These are phyloP conservation scores for Coleophoma eucalyptorum DNA, from an alignment of 2,329 filamentous ascomycete genomes.

Conservation along the genomic window DNA sequence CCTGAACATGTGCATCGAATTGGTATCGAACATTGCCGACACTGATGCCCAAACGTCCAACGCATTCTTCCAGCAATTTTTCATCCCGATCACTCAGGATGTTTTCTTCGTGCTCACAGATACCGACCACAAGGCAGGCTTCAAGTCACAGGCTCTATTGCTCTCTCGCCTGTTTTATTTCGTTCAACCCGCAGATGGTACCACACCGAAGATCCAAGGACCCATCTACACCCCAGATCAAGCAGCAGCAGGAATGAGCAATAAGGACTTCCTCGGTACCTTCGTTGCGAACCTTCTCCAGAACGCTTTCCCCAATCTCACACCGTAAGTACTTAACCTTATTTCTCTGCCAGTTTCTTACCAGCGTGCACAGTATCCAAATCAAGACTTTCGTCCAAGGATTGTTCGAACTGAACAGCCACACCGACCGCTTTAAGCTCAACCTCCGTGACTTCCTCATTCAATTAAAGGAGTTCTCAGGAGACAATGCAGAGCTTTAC, in stretches of 20 bases:
- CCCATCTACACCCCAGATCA: slow-evolving; percentile 86
- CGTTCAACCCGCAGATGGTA: slow-evolving; percentile 67
- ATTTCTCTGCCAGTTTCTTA: not conserved
- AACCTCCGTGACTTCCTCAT: slow-evolving; percentile 96
- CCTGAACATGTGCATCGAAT: slow-evolving; percentile 95
- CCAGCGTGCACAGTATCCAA: slow-evolving; percentile 57
- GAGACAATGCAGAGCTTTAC: slow-evolving; percentile 91
- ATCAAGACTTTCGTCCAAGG: slow-evolving; percentile 88
- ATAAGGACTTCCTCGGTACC: slow-evolving; percentile 84
- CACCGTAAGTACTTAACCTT: slow-evolving; percentile 60
- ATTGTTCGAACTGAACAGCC: slow-evolving; percentile 81
- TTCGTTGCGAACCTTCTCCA: slow-evolving; percentile 83
- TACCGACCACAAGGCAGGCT: slow-evolving; percentile 96
- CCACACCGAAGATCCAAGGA: slow-evolving; percentile 80
- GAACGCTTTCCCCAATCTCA: slow-evolving; percentile 90
- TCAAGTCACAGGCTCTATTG: slow-evolving; percentile 95
- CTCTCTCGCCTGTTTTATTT: slow-evolving; percentile 96
- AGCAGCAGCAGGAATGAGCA: slow-evolving; percentile 76
- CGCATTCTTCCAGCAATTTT: slow-evolving; percentile 98
- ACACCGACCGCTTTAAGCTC: slow-evolving; percentile 92
- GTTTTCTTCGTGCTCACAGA: slow-evolving; percentile 98
- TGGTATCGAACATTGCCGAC: slow-evolving; percentile 96
- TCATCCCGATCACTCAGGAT: slow-evolving; percentile 90
- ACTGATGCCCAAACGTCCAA: slow-evolving; percentile 82
- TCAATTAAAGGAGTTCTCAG: slow-evolving; percentile 92